Percentiles rank a stretch among this genome's conserved stretches.
Evolutionary conservation across 495 filamentous ascomycete genomes (phyloP).

Genomic region (Pseudevernia furfuracea): DNA sequence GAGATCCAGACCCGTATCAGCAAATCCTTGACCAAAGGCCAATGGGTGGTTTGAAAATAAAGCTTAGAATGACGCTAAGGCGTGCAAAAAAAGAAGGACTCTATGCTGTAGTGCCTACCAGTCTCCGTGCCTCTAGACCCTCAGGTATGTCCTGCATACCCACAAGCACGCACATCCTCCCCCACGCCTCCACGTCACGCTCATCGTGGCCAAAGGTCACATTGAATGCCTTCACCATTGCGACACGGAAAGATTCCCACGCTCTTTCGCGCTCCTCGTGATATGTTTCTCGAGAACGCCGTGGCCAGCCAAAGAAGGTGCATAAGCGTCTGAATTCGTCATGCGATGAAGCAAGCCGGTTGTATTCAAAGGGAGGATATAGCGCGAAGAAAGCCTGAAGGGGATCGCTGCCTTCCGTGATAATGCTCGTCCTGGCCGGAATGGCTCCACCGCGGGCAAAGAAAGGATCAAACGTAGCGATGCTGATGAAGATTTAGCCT

Average conservation of each 20-base stretch:
- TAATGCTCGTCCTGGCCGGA: not conserved
- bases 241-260: constrained; percentile 3
- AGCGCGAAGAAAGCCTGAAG: constrained; percentile 6
- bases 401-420: not conserved
- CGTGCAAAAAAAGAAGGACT: too few relatives aligned
- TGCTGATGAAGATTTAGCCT: not conserved
- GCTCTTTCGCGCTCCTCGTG: not conserved
- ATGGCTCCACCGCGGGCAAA: not conserved
- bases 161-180: too few relatives aligned
- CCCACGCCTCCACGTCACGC: too few relatives aligned
- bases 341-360: constrained; percentile 1
- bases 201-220: constrained; percentile 7
- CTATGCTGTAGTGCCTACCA: too few relatives aligned
- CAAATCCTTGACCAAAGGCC: too few relatives aligned
- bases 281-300: not conserved
- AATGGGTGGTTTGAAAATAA: too few relatives aligned
- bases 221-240: constrained; percentile 10
- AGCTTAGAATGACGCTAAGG: too few relatives aligned
- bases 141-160: too few relatives aligned
- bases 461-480: not conserved
- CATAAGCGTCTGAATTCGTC: constrained; percentile 8
- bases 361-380: constrained; percentile 4
- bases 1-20: too few relatives aligned
- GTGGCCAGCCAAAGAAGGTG: constrained; percentile 8
- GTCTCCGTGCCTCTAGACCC: too few relatives aligned